Evolutionary conservation across 2,329 filamentous ascomycete genomes (phyloP).

Genomic region (Stylonectria norvegica): DNA sequence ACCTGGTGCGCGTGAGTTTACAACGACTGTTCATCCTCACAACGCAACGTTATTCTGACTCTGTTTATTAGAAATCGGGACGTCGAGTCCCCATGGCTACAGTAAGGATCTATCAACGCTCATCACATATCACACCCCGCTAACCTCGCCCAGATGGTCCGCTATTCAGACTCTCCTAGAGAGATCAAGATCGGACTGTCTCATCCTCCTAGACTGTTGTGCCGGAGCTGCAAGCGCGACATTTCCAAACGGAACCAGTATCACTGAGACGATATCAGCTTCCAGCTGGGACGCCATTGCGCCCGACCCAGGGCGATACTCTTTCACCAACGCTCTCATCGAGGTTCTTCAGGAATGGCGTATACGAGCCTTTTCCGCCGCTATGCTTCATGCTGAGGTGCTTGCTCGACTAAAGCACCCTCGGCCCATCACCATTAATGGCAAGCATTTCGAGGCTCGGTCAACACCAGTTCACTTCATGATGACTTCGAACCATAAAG

Average conservation of each 20-base stretch:
- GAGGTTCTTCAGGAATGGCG: slow-evolving; percentile 58
- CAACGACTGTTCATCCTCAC: background rate
- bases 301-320: slow-evolving; percentile 56
- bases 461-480: slow-evolving; percentile 61
- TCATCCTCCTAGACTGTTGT: slow-evolving; percentile 59
- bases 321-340: slow-evolving; percentile 57
- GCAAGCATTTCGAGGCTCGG: slow-evolving; percentile 54
- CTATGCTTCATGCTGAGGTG: slow-evolving; percentile 59
- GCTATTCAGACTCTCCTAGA: slow-evolving; percentile 59
- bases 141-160: slow-evolving; percentile 45
- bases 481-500: slow-evolving; percentile 59
- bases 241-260: slow-evolving; percentile 55
- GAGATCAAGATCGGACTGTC: slow-evolving; percentile 53
- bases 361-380: slow-evolving; percentile 52
- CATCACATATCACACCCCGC: background rate
- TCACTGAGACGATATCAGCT: slow-evolving; percentile 60
- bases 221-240: slow-evolving; percentile 58
- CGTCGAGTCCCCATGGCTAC: slow-evolving; percentile 52
- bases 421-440: slow-evolving; percentile 54
- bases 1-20: slow-evolving; percentile 56
- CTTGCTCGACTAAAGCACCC: slow-evolving; percentile 59
- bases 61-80: slow-evolving; percentile 41
- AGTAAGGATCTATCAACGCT: slow-evolving; percentile 37
- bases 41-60: slow-evolving; percentile 7
- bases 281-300: slow-evolving; percentile 61